Conservation (phyloP, 257 asterid genomes). For the Nicotiana attenuata region DNA sequence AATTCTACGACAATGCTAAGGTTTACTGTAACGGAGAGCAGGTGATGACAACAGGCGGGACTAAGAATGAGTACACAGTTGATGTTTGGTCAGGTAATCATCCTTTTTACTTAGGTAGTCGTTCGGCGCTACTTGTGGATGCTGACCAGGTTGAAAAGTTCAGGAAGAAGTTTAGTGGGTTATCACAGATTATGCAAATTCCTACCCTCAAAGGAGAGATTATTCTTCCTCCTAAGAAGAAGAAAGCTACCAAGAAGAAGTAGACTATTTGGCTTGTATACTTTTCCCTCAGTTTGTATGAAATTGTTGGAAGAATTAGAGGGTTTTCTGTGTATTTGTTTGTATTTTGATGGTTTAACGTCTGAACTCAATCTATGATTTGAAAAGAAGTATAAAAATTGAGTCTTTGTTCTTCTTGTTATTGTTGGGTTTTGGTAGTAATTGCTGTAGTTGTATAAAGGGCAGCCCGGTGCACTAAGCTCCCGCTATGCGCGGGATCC, state of each 20-base stretch:
- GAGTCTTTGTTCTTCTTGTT: neutral
- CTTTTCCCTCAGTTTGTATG: constrained; percentile 4
- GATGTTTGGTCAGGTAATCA: constrained; percentile 99
- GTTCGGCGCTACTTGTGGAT: constrained; percentile 50
- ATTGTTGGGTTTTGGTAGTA: neutral
- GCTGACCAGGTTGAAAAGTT: constrained; percentile 89
- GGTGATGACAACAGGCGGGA: constrained; percentile 94
- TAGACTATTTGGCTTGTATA: constrained; percentile 19
- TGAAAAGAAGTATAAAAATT: neutral
- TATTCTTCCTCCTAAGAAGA: constrained; percentile 72
- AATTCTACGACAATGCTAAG: constrained; percentile 67
- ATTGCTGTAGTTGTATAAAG: neutral
- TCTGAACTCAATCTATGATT: neutral
- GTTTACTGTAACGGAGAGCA: constrained; percentile 91
- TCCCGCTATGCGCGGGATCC: no score
- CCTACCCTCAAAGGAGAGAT: constrained; percentile 94
- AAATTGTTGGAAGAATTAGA: neutral
- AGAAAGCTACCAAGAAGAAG: constrained; percentile 63
- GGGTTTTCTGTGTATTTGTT: constrained; percentile 11
- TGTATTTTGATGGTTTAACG: constrained; percentile 14
- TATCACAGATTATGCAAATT: constrained; percentile 62
- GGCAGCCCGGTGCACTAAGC: no score
- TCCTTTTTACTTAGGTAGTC: constrained; percentile 84
- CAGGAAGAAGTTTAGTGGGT: constrained; percentile 66
- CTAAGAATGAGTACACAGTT: constrained; percentile 82